phyloP scores from a whole-genome alignment of 345 rosid species.

The Gossypium sturtianum region DNA sequence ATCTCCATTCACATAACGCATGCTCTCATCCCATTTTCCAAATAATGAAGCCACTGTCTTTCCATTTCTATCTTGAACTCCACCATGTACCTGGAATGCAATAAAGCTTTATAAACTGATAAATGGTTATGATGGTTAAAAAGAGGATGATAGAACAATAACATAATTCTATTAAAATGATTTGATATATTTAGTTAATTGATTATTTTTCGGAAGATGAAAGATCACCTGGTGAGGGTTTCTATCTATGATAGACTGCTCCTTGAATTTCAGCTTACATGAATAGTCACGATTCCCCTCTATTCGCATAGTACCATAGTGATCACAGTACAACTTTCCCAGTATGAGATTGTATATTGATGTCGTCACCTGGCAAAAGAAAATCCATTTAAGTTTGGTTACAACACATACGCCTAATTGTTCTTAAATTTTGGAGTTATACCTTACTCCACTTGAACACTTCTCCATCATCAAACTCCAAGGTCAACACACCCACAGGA shows the following conservation, averaged over 20 bases:
- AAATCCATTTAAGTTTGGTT: background rate
- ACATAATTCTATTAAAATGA: background rate
- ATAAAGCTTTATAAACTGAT: background rate
- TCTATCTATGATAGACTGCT: constrained; percentile 92
- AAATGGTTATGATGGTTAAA: background rate
- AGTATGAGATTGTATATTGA: constrained; percentile 97
- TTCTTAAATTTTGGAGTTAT: constrained; percentile 2
- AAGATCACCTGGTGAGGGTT: constrained; percentile 90
- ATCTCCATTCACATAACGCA: constrained; percentile 73
- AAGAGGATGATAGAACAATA: background rate
- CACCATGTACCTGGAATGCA: constrained; percentile 75
- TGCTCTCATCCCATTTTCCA: constrained; percentile 99
- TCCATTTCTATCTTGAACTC: constrained; percentile 72
- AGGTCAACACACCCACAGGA: constrained; percentile 83
- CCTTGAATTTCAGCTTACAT: constrained; percentile 95
- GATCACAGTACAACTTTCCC: constrained; percentile 95
- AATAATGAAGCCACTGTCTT: constrained; percentile 76
- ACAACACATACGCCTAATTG: background rate
- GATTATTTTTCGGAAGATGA: constrained; percentile 1
- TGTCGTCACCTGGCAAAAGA: constrained; percentile 73
- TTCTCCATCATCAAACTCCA: constrained; percentile 94
- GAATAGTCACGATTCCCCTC: constrained; percentile 70
- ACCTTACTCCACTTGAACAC: constrained; percentile 96
- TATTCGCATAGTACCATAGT: constrained; percentile 94
- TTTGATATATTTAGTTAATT: background rate